These are phyloP conservation scores for Xylaria sp. DNA, from an alignment of 2,329 filamentous ascomycete species.

Conservation along the genomic window DNA sequence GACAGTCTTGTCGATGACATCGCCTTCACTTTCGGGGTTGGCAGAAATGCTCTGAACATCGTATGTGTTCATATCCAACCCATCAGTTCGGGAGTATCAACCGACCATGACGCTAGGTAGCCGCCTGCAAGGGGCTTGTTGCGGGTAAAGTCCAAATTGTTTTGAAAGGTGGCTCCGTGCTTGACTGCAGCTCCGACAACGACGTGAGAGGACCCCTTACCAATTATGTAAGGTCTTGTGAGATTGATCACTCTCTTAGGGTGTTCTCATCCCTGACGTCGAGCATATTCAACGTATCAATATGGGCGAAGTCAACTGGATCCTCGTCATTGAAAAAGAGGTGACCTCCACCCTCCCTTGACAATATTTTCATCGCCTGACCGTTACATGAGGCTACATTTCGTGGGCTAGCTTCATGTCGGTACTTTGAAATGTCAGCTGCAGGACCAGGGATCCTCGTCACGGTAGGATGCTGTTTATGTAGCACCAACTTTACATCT, in stretches of 20 bases:
- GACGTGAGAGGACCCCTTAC: constrained; percentile 30
- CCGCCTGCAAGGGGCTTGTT: constrained; percentile 73
- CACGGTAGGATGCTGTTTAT: constrained; percentile 53
- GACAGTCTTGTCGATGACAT: constrained; percentile 75
- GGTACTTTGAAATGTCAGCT: constrained; percentile 54
- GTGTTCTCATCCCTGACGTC: constrained; percentile 61
- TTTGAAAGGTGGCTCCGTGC: constrained; percentile 32
- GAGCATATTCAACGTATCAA: constrained; percentile 53
- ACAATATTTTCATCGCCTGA: constrained; percentile 16
- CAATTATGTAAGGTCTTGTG: neutral
- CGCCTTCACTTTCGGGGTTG: constrained; percentile 67
- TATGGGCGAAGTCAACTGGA: constrained; percentile 58
- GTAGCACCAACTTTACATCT: neutral
- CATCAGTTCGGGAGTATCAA: neutral
- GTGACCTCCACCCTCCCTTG: constrained; percentile 41
- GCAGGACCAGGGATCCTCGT: constrained; percentile 65
- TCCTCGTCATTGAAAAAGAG: constrained; percentile 81
- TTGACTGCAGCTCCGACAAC: constrained; percentile 35
- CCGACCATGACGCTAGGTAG: constrained; percentile 53
- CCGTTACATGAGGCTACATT: constrained; percentile 66
- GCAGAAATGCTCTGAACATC: constrained; percentile 69
- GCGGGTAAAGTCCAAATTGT: constrained; percentile 57
- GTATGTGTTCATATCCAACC: constrained; percentile 46
- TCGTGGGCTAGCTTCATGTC: constrained; percentile 61
- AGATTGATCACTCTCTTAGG: constrained; percentile 44